Base-by-base conservation (phyloP, 2,329 filamentous ascomycete genomes). In the Penicillium sp. region DNA sequence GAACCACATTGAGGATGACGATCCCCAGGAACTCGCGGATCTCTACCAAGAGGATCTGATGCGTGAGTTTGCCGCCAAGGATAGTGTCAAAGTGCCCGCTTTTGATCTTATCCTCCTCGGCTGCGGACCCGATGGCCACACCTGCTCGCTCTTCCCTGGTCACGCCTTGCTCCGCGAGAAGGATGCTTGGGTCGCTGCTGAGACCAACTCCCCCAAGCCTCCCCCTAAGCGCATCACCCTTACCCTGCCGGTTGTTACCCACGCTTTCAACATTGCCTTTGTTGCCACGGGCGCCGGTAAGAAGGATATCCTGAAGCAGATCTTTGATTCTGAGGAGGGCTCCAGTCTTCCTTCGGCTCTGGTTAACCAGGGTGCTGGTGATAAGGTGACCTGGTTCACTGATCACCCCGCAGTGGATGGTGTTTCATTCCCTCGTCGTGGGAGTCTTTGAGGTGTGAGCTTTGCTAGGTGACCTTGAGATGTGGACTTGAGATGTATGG, bases 91-190 rank as follows among this genome's bases (percentile, higher is more conserved):
- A 76, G 82, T 97, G 45, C 94, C 94, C 66, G 89, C 96, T 70
- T 99, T 97, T 75, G 94, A 99, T 74, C 84, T 99, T 52, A 82
- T 99, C 54, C 85, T 99, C 41, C 86, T 99, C 41, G 94, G 94
- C 68, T 96, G 91, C 73, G 94, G 94, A 0, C 93, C 94, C 15
- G 94, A 97, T 75, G 94, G 94, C 51, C 94, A 99, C 79, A 97
- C 94, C 34, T 97, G 94, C 86, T 94, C 89, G 68, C 81, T 99
- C 51, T 99, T 99, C 81, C 94, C 94, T 5, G 89, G 88, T 54
- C 93, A 97, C 72, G 84, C 88, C 57, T 83, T 97, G 53, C 83
- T 97, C 65, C 87, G 92, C 63, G 93, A 97, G 79, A 85, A 85
- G 36, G 88, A 87, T 68, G 91, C 93, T 53, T 99, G 94, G 94